Base-by-base conservation (phyloP, 768 basidiomycete genomes). In the Gloeophyllum trabeum region DNA sequence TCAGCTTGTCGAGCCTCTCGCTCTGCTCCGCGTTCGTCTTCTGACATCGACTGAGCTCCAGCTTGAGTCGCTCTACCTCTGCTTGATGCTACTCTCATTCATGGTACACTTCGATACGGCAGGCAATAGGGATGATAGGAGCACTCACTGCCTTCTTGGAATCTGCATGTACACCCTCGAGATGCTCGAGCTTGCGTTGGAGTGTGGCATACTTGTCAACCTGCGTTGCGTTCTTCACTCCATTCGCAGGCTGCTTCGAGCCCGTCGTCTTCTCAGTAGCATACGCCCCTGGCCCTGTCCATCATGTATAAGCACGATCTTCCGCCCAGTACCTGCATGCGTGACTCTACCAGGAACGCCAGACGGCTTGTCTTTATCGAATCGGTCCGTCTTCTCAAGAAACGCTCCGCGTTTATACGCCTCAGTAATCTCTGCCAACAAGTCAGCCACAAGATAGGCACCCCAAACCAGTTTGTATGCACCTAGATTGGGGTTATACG, bases 131-230 rank as follows among this genome's bases (percentile, higher is more conserved):
- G 28, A 32, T 10, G 28, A 4, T 34, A 2, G 30, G 19, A 20
- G 21, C 6, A 59, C 75, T 49, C 54, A 84, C 83, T 38, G 64
- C 44, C 64, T 71, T 78, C 70, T 82, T 85, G 44, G 70, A 73
- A 3, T 83, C 79, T 28, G 65, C 58, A 51, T 80, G 79, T n/a
- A 76, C 56, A 42, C 57, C 61, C 59, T 84, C 77, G 4, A 83
- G 55, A 13, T 80, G 75, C 24, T 80, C 76, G 0, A 87, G 68
- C 49, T 79, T 79, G 46, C 65, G 68, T 53, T 81, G 73, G 18
- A 85, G 68, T 13, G 57, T 45, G 5, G 69, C 65, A 49, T 77
- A 77, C 16, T 71, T 66, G 43, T 82, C 78, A 5, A 54, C 56
- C 2, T 35, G 10, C 52, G 35, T 36, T 43, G 24, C 6, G 37